Evolutionary conservation across 73 alveolate species (phyloP).

Genomic region (Paramecium tetraurelia): DNA sequence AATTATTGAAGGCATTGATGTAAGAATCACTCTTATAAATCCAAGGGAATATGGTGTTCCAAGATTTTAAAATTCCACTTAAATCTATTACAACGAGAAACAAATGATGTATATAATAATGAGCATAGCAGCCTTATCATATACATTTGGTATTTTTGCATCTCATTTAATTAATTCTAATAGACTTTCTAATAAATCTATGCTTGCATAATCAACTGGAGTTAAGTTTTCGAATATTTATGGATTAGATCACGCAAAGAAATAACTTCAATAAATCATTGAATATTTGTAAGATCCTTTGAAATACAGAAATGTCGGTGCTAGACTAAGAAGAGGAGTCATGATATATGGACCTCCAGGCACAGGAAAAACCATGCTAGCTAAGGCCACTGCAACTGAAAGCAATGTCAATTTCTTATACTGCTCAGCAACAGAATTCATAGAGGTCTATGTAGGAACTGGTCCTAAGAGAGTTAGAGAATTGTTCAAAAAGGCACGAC

Average conservation of each 20-base stretch:
- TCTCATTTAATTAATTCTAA: not conserved
- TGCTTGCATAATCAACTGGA: not conserved
- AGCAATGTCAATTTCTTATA: constrained; percentile 76
- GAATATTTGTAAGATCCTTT: constrained; percentile 46
- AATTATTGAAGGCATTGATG: not conserved
- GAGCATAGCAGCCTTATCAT: not conserved
- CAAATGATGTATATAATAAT: not conserved
- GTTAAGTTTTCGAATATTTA: constrained; percentile 49
- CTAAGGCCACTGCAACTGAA: constrained; percentile 95
- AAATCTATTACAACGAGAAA: not conserved
- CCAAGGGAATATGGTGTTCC: not conserved
- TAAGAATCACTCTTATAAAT: not conserved
- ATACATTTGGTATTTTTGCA: not conserved
- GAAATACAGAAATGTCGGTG: constrained; percentile 36
- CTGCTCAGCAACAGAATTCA: constrained; percentile 88
- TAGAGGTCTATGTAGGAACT: constrained; percentile 91
- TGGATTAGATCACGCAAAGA: constrained; percentile 52
- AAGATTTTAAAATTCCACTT: not conserved
- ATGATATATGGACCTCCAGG: constrained; percentile 72
- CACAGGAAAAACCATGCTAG: constrained; percentile 93
- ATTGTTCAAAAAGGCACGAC: constrained; percentile 82
- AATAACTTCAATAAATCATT: constrained; percentile 39
- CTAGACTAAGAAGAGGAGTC: constrained; percentile 61
- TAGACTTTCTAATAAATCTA: not conserved
- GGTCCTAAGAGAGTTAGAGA: constrained; percentile 94